Evolutionary conservation across 148 eudicot species (phyloP).

Genomic region (Pharnaceum exiguum): DNA sequence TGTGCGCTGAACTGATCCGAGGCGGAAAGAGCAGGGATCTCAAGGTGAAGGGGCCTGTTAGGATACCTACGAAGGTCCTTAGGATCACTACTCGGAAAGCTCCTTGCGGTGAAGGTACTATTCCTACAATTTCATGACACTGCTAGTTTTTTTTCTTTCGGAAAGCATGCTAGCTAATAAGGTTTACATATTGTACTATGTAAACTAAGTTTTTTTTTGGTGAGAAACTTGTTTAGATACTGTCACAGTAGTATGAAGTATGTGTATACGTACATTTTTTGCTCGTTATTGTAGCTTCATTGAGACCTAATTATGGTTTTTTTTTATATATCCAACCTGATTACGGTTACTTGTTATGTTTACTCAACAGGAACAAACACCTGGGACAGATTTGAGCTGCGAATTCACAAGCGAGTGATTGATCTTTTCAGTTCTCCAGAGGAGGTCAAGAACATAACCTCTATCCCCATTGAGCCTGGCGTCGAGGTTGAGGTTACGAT

Average conservation of each 20-base stretch:
- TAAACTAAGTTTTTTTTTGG: no score
- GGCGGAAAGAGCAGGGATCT: conserved; percentile 23
- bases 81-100: conserved; percentile 27
- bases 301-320: no score
- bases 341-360: no score
- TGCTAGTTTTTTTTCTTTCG: no score
- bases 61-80: conserved; percentile 31
- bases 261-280: no score
- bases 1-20: conserved; percentile 25
- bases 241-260: no score
- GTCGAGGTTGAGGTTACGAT: conserved; percentile 64
- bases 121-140: no score
- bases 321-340: no score
- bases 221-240: no score
- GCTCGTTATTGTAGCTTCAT: no score
- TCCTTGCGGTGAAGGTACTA: conserved; percentile 37
- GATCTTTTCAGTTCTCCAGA: conserved; percentile 58
- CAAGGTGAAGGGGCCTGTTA: conserved; percentile 25
- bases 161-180: no score
- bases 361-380: conserved; percentile 55
- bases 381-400: conserved; percentile 59
- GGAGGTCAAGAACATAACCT: conserved; percentile 26
- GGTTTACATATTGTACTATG: no score
- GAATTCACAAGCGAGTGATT: conserved; percentile 66
- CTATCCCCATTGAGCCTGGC: conserved; percentile 28